Base-by-base conservation (phyloP, 2,329 filamentous ascomycete species). In the Keithomyces neogunnii region DNA sequence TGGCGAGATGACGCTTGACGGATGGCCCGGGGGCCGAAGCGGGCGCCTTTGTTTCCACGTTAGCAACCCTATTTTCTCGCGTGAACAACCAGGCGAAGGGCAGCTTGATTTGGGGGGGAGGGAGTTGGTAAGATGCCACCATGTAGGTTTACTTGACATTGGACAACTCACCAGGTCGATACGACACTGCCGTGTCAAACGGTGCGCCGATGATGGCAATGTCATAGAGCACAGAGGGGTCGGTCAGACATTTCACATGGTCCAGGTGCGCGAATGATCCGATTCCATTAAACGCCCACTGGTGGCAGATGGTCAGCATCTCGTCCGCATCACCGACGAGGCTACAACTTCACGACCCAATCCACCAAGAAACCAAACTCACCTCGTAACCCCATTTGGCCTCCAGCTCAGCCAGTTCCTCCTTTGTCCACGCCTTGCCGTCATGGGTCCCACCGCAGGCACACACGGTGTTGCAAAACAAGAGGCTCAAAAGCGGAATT, bases 11-110 rank as follows among this genome's bases (percentile, higher is more conserved):
- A 92, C 42, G 89, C 90, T 39, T 88, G 84, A 51, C 91, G 85
- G 62, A 96, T 96, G 43, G 89, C 88, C 43, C 89, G 82, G 35
- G 91, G 91, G 0, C 91, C 91, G 63, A 96, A 96, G 8, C 91
- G 82, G 13, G 86, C 86, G 40, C 85, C 77, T 73, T 19, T 19
- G 19, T 19, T 19, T 19, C 19, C 19, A 19, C 19, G 19, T 19
- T 19, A 19, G 19, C 19, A 19, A 19, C 19, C 19, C 19, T 19
- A 19, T 19, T 19, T 19, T 19, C 19, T 19, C 19, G 19, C 19
- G 19, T 19, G 19, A 19, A 19, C 19, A 19, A 19, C 19, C 19
- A 19, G 19, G 19, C 19, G 19, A 19, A 19, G 19, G 19, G 19
- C 19, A 19, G 19, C 19, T 19, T 19, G 19, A 19, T 19, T 19